phyloP scores from a whole-genome alignment of 2,329 filamentous ascomycete species.

The Cordyceps cicadae region DNA sequence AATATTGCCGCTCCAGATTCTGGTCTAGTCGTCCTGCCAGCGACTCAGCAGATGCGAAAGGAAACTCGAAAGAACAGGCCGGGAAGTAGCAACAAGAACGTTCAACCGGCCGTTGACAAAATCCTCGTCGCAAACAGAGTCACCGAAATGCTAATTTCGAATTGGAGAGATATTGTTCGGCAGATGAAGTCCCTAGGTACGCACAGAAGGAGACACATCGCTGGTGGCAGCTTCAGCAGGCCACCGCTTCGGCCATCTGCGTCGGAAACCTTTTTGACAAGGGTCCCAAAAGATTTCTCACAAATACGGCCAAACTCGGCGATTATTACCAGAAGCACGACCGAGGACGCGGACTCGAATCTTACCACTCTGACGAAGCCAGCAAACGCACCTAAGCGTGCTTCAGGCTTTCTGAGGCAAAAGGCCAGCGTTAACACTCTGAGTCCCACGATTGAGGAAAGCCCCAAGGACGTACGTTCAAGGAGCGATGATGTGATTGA shows the following conservation, averaged over 20 bases:
- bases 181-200: conserved; percentile 45
- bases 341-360: conserved; percentile 9
- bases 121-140: conserved; percentile 50
- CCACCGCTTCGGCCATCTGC: conserved; percentile 28
- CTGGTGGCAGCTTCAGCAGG: conserved; percentile 12
- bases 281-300: conserved; percentile 27
- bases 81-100: background rate
- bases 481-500: background rate
- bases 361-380: background rate
- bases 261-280: conserved; percentile 33
- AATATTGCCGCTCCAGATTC: conserved; percentile 33
- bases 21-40: conserved; percentile 23
- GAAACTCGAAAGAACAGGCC: background rate
- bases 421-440: conserved; percentile 20
- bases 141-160: conserved; percentile 55
- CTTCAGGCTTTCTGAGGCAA: conserved; percentile 17
- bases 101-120: conserved; percentile 39
- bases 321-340: conserved; percentile 17
- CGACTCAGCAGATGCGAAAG: conserved; percentile 1
- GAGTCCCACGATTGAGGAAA: conserved; percentile 27
- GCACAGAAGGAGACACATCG: conserved; percentile 18
- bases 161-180: conserved; percentile 56
- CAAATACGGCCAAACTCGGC: background rate
- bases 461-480: background rate
- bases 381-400: conserved; percentile 14